Percentiles rank a stretch among this genome's conserved stretches.
These are phyloP conservation scores for Hemisphaericaspora lyxosophila DNA, from an alignment of 1,139 yeast genomes.

Conservation along the genomic window DNA sequence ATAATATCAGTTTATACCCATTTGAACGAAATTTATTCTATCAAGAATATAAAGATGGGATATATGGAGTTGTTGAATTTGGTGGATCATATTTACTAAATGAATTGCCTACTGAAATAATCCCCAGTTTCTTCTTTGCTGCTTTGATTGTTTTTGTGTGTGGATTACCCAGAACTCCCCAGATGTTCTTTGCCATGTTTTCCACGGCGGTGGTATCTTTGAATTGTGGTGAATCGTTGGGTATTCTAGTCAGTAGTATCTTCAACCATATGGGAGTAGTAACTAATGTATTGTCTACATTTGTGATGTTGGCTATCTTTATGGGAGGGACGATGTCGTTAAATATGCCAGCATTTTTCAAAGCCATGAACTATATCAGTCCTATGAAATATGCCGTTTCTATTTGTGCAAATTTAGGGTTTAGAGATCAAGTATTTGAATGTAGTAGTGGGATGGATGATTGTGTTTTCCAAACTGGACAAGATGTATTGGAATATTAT, in stretches of 20 bases:
- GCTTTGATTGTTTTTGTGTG: slow-evolving; percentile 65
- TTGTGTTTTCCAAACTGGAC: slow-evolving; percentile 38
- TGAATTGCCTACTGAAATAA: slow-evolving; percentile 72
- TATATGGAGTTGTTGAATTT: slow-evolving; percentile 68
- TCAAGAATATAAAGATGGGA: slow-evolving; percentile 74
- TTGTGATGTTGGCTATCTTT: slow-evolving; percentile 67
- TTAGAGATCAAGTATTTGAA: slow-evolving; percentile 30
- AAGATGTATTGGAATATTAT: slow-evolving; percentile 35
- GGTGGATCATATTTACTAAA: slow-evolving; percentile 61
- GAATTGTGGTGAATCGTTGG: slow-evolving; percentile 81
- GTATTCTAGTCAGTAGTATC: slow-evolving; percentile 73
- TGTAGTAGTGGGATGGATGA: slow-evolving; percentile 23
- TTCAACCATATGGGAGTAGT: slow-evolving; percentile 80
- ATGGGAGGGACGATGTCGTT: slow-evolving; percentile 89
- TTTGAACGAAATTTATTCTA: slow-evolving; percentile 71
- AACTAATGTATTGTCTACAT: slow-evolving; percentile 62
- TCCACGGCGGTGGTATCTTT: slow-evolving; percentile 55
- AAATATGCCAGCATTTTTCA: slow-evolving; percentile 66
- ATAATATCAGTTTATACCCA: slow-evolving; percentile 75
- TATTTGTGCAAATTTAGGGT: slow-evolving; percentile 42
- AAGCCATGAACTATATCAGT: slow-evolving; percentile 67
- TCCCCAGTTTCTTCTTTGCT: slow-evolving; percentile 59
- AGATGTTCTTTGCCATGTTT: slow-evolving; percentile 65
- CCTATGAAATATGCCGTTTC: slow-evolving; percentile 74
- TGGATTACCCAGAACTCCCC: slow-evolving; percentile 70